Percentiles rank a stretch among this genome's conserved stretches.
Evolutionary conservation across 2,329 filamentous ascomycete species (phyloP).

Genomic region (Sclerotinia trifoliorum): DNA sequence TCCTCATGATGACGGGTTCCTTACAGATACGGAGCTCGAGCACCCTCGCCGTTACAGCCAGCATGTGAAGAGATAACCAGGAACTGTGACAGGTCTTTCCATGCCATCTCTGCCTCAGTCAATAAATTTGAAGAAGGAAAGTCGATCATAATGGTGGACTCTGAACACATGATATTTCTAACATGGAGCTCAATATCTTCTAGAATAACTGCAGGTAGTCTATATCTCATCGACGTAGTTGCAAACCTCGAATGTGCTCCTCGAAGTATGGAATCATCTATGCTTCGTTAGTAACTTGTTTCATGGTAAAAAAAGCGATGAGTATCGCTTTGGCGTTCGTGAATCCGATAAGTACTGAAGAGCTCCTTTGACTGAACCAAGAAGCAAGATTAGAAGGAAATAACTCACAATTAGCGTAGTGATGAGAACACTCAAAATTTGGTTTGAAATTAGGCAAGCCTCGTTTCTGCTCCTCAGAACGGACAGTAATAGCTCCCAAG

Average conservation of each 20-base stretch:
- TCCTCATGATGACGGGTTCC: neutral
- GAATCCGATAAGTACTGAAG: too few relatives aligned
- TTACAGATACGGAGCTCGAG: conserved; percentile 21
- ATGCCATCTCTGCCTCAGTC: conserved; percentile 5
- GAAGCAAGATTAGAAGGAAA: neutral
- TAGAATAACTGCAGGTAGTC: conserved; percentile 26
- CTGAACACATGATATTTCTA: conserved; percentile 23
- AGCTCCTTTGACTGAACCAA: neutral
- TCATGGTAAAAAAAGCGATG: accelerated
- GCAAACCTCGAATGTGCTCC: conserved; percentile 24
- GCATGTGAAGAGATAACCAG: conserved; percentile 21
- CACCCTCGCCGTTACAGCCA: conserved; percentile 6
- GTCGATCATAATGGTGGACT: conserved; percentile 20
- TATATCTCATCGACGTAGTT: conserved; percentile 28
- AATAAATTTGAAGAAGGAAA: conserved; percentile 5
- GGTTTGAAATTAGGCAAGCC: conserved; percentile 17
- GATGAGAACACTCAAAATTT: conserved; percentile 25
- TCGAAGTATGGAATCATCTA: conserved; percentile 22
- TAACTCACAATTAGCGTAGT: conserved; percentile 29
- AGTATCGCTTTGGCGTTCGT: neutral
- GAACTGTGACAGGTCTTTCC: conserved; percentile 9
- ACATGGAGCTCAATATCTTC: conserved; percentile 28
- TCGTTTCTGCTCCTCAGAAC: conserved; percentile 16
- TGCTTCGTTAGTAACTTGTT: neutral
- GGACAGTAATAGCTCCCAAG: conserved; percentile 18